phyloP scores from a whole-genome alignment of 495 filamentous ascomycete genomes.

The Lasiosphaeria ovina region DNA sequence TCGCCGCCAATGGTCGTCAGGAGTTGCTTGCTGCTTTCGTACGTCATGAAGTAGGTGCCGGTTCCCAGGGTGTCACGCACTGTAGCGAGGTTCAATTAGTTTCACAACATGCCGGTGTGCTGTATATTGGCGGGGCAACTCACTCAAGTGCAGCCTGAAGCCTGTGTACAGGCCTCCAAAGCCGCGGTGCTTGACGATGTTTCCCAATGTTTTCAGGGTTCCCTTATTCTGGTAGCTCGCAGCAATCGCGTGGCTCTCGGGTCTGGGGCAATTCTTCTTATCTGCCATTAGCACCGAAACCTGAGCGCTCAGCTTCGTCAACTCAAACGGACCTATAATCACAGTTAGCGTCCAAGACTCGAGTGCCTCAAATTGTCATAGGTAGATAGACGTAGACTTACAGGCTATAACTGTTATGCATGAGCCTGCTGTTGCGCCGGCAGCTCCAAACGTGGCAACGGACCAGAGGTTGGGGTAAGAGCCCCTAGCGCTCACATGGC shows the following conservation, averaged over 20 bases:
- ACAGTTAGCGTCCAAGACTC: conserved; percentile 8
- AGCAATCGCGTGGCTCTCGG: conserved; percentile 55
- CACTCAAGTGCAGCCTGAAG: conserved; percentile 77
- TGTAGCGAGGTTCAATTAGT: conserved; percentile 20
- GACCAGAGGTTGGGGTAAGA: conserved; percentile 67
- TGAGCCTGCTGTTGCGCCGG: conserved; percentile 76
- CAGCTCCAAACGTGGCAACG: conserved; percentile 70
- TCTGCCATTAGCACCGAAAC: conserved; percentile 81
- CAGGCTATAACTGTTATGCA: conserved; percentile 82
- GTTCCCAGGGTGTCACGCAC: conserved; percentile 88
- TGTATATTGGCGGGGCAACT: conserved; percentile 27
- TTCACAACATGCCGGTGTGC: not conserved
- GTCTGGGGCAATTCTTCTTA: conserved; percentile 52
- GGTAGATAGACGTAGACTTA: conserved; percentile 42
- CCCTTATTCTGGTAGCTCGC: conserved; percentile 76
- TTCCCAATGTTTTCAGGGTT: conserved; percentile 73
- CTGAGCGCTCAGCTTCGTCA: conserved; percentile 89
- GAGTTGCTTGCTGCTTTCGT: conserved; percentile 85
- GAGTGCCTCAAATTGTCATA: not conserved
- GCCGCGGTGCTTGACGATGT: conserved; percentile 77
- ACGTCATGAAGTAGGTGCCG: conserved; percentile 86
- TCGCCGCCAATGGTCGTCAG: conserved; percentile 70
- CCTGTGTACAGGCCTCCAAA: conserved; percentile 81
- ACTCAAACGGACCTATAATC: conserved; percentile 77
- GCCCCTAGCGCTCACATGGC: conserved; percentile 66